Percentiles rank a stretch among this genome's conserved stretches.
Evolutionary conservation across 768 basidiomycete species (phyloP).

Genomic region (Naematelia aurantialba): DNA sequence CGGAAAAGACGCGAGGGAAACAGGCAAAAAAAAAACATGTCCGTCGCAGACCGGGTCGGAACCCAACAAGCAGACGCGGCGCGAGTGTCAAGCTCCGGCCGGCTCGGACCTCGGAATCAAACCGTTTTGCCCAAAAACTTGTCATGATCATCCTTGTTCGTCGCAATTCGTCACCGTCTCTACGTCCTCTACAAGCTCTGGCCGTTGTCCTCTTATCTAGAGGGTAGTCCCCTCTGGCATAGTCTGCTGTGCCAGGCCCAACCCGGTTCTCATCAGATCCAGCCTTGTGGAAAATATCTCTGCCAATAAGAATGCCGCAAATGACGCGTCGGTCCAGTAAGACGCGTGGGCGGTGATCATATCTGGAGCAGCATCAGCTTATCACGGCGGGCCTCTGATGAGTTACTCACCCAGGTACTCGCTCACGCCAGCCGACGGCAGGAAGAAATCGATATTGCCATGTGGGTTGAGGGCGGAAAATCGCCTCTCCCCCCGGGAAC

Average conservation of each 20-base stretch:
- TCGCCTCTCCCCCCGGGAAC: conserved; percentile 48
- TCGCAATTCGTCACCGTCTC: neutral
- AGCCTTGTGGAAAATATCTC: conserved; percentile 51
- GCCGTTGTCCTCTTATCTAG: neutral
- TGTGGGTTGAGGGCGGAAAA: conserved; percentile 55
- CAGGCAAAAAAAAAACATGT: too few species aligned
- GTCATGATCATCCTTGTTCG: too few species aligned
- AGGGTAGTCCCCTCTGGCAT: conserved; percentile 27
- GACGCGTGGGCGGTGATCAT: conserved; percentile 51
- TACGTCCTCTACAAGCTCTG: neutral
- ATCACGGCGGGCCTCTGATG: neutral
- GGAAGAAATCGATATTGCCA: conserved; percentile 53
- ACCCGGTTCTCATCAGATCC: conserved; percentile 51
- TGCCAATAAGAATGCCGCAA: conserved; percentile 52
- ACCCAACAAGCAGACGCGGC: too few species aligned
- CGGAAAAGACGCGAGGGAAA: too few species aligned
- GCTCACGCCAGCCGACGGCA: conserved; percentile 52
- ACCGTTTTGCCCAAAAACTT: too few species aligned
- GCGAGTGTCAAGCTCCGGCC: too few species aligned
- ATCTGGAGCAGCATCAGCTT: conserved; percentile 32
- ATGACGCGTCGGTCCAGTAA: conserved; percentile 52
- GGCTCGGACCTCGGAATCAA: too few species aligned
- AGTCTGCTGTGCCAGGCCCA: conserved; percentile 44
- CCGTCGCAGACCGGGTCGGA: too few species aligned
- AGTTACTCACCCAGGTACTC: conserved; percentile 51